Evolutionary conservation across 148 eudicot species (phyloP).

Genomic region (Rhododendron ovatum): DNA sequence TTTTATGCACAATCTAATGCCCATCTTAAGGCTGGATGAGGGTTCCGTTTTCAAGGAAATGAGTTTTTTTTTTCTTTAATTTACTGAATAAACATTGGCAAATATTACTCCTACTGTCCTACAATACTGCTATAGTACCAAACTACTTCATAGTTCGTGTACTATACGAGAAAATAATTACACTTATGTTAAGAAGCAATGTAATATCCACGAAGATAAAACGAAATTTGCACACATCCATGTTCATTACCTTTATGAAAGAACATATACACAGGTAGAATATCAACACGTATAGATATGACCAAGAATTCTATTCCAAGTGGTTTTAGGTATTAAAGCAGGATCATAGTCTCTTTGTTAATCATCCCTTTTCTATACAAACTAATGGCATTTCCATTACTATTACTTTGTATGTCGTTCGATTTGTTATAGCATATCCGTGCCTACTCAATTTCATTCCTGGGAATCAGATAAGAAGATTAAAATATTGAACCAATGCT

Average conservation of each 20-base stretch:
- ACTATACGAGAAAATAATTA: neutral
- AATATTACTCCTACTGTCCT: neutral
- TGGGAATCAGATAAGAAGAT: neutral
- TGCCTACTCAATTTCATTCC: neutral
- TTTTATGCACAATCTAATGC: neutral
- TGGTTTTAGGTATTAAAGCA: neutral
- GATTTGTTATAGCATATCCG: neutral
- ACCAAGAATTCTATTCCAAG: neutral
- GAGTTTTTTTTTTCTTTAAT: neutral
- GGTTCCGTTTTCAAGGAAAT: neutral
- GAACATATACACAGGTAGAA: neutral
- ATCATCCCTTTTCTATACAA: neutral
- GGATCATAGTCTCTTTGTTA: neutral
- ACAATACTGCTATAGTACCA: neutral
- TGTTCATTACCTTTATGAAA: neutral
- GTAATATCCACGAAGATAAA: neutral
- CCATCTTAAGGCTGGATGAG: neutral
- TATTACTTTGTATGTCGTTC: neutral
- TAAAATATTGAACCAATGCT: neutral
- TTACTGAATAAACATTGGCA: neutral
- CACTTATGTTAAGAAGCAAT: neutral
- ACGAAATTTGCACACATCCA: neutral
- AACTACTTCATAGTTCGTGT: neutral
- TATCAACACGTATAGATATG: neutral
- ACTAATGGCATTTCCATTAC: neutral